Conservation (phyloP, 306 rosid species). For the Arachis stenosperma region DNA sequence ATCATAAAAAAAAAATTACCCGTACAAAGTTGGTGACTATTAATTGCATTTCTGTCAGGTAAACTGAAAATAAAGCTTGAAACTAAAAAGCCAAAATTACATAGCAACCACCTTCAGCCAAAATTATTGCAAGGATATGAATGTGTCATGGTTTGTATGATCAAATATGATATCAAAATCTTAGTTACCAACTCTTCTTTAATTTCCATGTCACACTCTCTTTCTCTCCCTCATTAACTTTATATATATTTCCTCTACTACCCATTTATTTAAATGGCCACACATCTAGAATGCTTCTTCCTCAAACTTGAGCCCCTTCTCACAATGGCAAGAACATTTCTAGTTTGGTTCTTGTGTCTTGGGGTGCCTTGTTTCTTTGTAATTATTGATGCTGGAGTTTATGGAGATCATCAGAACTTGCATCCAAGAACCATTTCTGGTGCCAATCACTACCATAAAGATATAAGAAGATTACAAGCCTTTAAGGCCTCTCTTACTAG, state of each 20-base stretch:
- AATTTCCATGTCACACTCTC: conserved; percentile 27
- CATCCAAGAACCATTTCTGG: conserved; percentile 33
- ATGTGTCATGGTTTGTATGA: conserved; percentile 57
- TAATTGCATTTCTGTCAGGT: conserved; percentile 42
- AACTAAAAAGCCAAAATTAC: background rate
- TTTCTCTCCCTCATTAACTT: conserved; percentile 24
- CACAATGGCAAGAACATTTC: conserved; percentile 41
- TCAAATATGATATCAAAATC: conserved; percentile 47
- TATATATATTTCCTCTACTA: background rate
- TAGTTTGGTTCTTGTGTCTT: conserved; percentile 31
- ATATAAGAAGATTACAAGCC: conserved; percentile 46
- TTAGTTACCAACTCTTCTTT: conserved; percentile 56
- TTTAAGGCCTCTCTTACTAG: conserved; percentile 48
- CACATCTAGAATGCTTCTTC: conserved; percentile 37
- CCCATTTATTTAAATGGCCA: conserved; percentile 33
- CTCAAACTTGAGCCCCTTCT: conserved; percentile 13
- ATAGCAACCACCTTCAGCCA: conserved; percentile 4
- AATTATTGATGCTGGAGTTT: conserved; percentile 12
- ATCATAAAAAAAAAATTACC: background rate
- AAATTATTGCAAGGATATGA: background rate
- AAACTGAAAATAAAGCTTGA: background rate
- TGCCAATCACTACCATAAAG: conserved; percentile 24
- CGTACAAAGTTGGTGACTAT: conserved; percentile 52
- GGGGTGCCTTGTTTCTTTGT: conserved; percentile 38
- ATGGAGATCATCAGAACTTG: conserved; percentile 20